Percentiles rank a stretch among this genome's conserved stretches.
phyloP scores from a whole-genome alignment of 805 yeast genomes.

The Saccharomycopsis fodiens region DNA sequence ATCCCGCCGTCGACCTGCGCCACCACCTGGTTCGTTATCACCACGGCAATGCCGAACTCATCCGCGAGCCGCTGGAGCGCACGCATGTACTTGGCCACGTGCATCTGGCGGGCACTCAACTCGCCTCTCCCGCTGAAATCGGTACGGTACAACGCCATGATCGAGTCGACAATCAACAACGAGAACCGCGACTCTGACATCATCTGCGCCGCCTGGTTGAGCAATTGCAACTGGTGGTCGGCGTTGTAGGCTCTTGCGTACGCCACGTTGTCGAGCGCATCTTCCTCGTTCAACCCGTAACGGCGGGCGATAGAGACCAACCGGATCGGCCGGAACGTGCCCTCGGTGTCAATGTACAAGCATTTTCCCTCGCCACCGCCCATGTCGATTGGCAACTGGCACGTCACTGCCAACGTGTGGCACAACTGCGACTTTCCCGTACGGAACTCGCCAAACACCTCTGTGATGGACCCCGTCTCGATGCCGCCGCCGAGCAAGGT shows the following conservation, averaged over 20 bases:
- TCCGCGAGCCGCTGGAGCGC: constrained; percentile 89
- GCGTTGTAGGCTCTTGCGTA: constrained; percentile 97
- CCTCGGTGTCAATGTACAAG: constrained; percentile 92
- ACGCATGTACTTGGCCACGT: constrained; percentile 89
- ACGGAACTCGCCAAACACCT: constrained; percentile 93
- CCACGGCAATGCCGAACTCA: constrained; percentile 95
- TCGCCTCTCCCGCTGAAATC: constrained; percentile 96
- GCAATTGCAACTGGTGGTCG: constrained; percentile 83
- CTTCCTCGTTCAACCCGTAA: constrained; percentile 86
- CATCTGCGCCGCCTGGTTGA: constrained; percentile 89
- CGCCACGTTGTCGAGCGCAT: constrained; percentile 94
- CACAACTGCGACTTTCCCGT: constrained; percentile 97
- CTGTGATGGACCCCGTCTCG: constrained; percentile 96
- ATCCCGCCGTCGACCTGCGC: constrained; percentile 91
- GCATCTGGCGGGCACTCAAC: constrained; percentile 88
- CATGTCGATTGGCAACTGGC: constrained; percentile 92
- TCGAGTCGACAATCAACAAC: constrained; percentile 87
- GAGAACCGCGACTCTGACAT: constrained; percentile 93
- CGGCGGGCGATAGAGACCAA: constrained; percentile 84
- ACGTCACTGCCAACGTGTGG: constrained; percentile 93
- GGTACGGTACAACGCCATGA: constrained; percentile 93
- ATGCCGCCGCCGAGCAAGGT: constrained; percentile 93
- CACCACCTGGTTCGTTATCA: constrained; percentile 92
- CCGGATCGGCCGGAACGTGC: constrained; percentile 91
- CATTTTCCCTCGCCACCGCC: constrained; percentile 99